Base-by-base conservation (phyloP, 2,329 filamentous ascomycete genomes). In the Dendrostoma leiphaemia region DNA sequence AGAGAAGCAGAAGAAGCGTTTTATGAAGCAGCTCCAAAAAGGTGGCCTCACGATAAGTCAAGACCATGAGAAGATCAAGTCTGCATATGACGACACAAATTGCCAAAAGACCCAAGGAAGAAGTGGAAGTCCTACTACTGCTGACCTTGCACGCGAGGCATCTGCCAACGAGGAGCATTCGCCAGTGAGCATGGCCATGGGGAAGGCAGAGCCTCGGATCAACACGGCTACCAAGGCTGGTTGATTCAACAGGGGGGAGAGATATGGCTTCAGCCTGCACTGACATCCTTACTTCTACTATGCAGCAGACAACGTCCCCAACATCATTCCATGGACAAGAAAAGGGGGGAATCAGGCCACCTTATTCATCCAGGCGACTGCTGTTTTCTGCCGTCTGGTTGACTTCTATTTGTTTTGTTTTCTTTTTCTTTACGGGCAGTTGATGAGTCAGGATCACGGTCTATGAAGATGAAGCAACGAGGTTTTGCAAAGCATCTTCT, bases 1-100 rank as follows among this genome's bases (percentile, higher is more conserved):
- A 38, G 50, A 56, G 26, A 56, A 56, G 34, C 57, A 59, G 41
- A 55, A 59, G 46, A 56, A 56, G 47, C 53, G 56, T 4, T 58
- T 41, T 40, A 51, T 55, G 48, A 58, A 51, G 32, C 48, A 58
- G 21, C 6, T 48, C 17, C 19, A 52, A 31, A 55, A 48, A 44
- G 37, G 26, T 17, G 47, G 23, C 9, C 26, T 28, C 31, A 15
- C 19, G 29, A 24, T 23, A 15, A 23, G 34, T 26, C 46, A 55
- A 23, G 9, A 28, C 19, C 51, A 55, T 48, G 51, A 52, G 48
- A 43, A 43, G 43, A 17, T 13, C 26, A 46, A 47, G 5, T 34
- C 43, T 48, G 31, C 43, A 4, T 21, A 21, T 28, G 31, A 38
- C 15, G 21, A 44, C 9, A 35, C 13, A 35, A 35, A 26, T 6